A percentile compares a stretch with the other conserved stretches of the same genome.
Conservation (phyloP, 2,329 filamentous ascomycete genomes). For the Epichloe aotearoae region DNA sequence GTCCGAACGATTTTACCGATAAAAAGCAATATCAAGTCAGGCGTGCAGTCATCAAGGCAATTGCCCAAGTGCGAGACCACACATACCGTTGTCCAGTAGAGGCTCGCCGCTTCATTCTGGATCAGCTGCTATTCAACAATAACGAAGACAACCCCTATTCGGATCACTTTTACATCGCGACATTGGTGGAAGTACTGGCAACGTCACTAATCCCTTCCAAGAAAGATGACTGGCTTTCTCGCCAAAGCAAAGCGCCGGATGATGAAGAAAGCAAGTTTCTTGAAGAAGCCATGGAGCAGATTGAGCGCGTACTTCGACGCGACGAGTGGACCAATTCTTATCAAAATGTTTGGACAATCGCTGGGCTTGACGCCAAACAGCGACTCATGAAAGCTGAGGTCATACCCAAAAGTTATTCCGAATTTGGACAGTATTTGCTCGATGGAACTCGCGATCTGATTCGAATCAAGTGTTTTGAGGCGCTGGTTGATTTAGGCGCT, state of each 20-base stretch:
- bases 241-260: constrained; percentile 30
- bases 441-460: constrained; percentile 51
- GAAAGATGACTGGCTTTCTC: constrained; percentile 30
- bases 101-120: constrained; percentile 73
- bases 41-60: constrained; percentile 66
- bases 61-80: constrained; percentile 65
- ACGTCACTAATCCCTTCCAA: constrained; percentile 42
- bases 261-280: constrained; percentile 37
- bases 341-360: constrained; percentile 52
- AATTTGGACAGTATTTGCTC: constrained; percentile 51
- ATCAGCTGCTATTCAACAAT: constrained; percentile 86
- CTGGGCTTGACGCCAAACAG: constrained; percentile 48
- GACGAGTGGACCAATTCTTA: constrained; percentile 58
- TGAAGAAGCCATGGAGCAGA: constrained; percentile 43
- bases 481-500: constrained; percentile 48
- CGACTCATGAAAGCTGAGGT: constrained; percentile 51
- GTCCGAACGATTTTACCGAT: constrained; percentile 84
- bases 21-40: constrained; percentile 76
- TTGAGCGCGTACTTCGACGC: constrained; percentile 52
- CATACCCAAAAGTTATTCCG: constrained; percentile 37
- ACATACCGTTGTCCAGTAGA: constrained; percentile 61
- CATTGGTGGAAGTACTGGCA: constrained; percentile 52
- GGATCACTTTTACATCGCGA: constrained; percentile 79
- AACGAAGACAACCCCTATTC: constrained; percentile 83
- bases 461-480: constrained; percentile 52